These are phyloP conservation scores for Mycena metata DNA, from an alignment of 768 basidiomycete genomes.

Conservation along the genomic window DNA sequence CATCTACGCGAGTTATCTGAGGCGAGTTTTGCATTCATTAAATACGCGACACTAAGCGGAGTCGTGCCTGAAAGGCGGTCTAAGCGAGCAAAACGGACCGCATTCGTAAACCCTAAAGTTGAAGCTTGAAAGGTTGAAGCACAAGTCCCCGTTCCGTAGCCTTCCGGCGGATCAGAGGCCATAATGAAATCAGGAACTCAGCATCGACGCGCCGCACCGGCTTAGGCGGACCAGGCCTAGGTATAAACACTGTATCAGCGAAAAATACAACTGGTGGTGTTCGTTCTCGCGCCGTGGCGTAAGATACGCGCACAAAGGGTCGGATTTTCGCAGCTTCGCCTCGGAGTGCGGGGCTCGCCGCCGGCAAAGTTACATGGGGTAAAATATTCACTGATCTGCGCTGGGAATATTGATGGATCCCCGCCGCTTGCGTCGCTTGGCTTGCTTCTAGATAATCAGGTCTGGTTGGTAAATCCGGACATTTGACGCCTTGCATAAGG, in stretches of 20 bases:
- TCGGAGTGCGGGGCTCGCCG: conserved; percentile 19
- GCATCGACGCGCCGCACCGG: conserved; percentile 3
- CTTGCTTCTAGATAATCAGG: background rate
- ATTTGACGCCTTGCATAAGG: conserved; percentile 31
- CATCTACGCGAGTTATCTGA: conserved; percentile 19
- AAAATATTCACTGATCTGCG: background rate
- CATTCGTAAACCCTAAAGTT: too few species aligned
- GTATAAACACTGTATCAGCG: conserved; percentile 12
- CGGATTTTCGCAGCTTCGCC: conserved; percentile 21
- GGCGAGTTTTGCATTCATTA: too few species aligned
- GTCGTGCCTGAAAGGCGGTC: conserved; percentile 22
- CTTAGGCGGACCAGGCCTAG: conserved; percentile 5
- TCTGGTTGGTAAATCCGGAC: conserved; percentile 12
- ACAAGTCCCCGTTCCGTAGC: too few species aligned
- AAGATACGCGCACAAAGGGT: conserved; percentile 3
- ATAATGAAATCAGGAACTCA: conserved; percentile 34
- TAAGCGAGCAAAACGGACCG: conserved; percentile 2
- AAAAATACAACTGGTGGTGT: background rate
- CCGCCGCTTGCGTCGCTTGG: background rate
- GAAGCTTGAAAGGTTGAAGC: too few species aligned
- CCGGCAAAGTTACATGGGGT: conserved; percentile 8
- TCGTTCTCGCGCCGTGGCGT: background rate
- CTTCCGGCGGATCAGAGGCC: conserved; percentile 32
- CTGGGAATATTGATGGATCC: conserved; percentile 15
- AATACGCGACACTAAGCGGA: background rate